Conservation (phyloP, 169 alveolate species). For the Miamiensis avidus region DNA sequence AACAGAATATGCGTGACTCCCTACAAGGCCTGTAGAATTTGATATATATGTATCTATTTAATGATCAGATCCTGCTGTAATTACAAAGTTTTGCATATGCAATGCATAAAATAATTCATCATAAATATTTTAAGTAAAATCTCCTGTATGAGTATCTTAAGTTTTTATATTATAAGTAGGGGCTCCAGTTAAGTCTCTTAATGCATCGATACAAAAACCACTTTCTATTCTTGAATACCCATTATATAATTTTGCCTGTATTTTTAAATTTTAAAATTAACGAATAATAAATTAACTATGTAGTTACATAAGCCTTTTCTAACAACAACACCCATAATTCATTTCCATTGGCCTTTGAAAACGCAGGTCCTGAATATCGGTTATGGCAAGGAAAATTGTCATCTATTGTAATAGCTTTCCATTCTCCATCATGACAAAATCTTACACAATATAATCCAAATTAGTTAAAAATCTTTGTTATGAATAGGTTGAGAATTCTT, state of each 20-base stretch:
- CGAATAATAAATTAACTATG: too few species aligned
- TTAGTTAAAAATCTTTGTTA: conserved; percentile 49
- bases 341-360: conserved; percentile 31
- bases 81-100: neutral
- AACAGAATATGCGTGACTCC: neutral
- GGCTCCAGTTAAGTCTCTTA: conserved; percentile 51
- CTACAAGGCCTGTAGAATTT: neutral
- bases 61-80: neutral
- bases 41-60: neutral
- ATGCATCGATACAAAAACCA: conserved; percentile 41
- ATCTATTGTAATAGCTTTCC: conserved; percentile 57
- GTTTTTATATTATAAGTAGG: conserved; percentile 9
- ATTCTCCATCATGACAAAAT: conserved; percentile 60
- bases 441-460: conserved; percentile 63
- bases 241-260: conserved; percentile 47
- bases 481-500: conserved; percentile 53
- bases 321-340: conserved; percentile 57
- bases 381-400: conserved; percentile 56
- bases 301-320: conserved; percentile 66
- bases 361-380: conserved; percentile 35
- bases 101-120: neutral
- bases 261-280: too few species aligned
- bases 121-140: too few species aligned
- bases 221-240: conserved; percentile 39
- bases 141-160: neutral